phyloP scores from a whole-genome alignment of 192 early-diverging fungal genomes.

The Entophlyctis luteolus region DNA sequence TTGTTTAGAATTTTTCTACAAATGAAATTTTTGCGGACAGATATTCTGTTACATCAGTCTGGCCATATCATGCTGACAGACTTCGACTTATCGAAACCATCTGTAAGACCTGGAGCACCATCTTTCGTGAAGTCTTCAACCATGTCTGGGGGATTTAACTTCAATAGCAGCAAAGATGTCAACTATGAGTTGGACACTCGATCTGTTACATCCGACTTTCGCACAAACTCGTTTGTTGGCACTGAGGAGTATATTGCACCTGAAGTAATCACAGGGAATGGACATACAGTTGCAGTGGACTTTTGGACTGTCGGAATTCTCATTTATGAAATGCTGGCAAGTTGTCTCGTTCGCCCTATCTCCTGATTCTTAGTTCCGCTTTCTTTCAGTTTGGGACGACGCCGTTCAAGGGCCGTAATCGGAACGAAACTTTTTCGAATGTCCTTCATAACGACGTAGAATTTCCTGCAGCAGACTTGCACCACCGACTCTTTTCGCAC shows the following conservation, averaged over 20 bases:
- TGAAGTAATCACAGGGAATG: slow-evolving; percentile 92
- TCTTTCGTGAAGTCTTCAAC: slow-evolving; percentile 49
- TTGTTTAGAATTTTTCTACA: slow-evolving; percentile 15
- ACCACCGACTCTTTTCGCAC: slow-evolving; percentile 10
- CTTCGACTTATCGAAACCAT: slow-evolving; percentile 97
- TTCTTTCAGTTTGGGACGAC: slow-evolving; percentile 73
- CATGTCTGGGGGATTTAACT: not conserved
- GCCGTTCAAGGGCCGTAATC: slow-evolving; percentile 92
- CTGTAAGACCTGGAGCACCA: slow-evolving; percentile 69
- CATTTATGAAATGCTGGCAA: slow-evolving; percentile 92
- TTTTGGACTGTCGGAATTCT: slow-evolving; percentile 99
- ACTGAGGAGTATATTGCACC: slow-evolving; percentile 99
- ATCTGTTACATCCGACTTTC: slow-evolving; percentile 27
- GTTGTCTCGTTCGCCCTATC: slow-evolving; percentile 12
- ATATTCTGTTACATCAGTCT: slow-evolving; percentile 85
- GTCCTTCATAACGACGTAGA: slow-evolving; percentile 75
- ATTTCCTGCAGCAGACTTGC: slow-evolving; percentile 56
- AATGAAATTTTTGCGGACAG: slow-evolving; percentile 14
- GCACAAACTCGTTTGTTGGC: slow-evolving; percentile 97
- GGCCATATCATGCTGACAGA: slow-evolving; percentile 99
- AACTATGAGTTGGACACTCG: slow-evolving; percentile 40
- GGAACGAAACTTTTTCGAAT: slow-evolving; percentile 83
- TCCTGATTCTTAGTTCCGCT: not conserved
- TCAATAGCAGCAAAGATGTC: not conserved
- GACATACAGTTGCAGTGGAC: slow-evolving; percentile 89